These are phyloP conservation scores for Citrus reticulata DNA, from an alignment of 345 rosid species.

Conservation along the genomic window DNA sequence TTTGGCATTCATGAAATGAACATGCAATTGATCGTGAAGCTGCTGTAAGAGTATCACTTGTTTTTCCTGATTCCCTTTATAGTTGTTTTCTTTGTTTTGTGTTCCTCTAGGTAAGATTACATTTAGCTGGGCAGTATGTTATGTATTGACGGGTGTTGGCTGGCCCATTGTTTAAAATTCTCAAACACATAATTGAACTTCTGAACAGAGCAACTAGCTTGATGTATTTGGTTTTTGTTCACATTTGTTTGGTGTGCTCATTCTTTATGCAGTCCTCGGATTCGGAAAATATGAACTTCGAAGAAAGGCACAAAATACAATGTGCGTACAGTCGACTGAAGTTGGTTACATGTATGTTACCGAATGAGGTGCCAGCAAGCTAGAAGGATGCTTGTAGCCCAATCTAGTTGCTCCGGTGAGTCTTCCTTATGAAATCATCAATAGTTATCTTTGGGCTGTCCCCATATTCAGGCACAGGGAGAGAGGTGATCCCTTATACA, in stretches of 20 bases:
- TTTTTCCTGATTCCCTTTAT: not conserved
- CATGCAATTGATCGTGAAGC: not conserved
- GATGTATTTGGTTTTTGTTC: not conserved
- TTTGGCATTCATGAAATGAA: not conserved
- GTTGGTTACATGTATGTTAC: constrained; percentile 22
- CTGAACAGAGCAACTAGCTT: not conserved
- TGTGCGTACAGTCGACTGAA: constrained; percentile 38
- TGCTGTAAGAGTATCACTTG: not conserved
- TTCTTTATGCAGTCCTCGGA: constrained; percentile 37
- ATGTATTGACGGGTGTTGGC: not conserved
- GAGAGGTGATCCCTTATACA: not conserved
- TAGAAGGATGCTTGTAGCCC: not conserved
- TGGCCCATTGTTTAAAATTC: not conserved
- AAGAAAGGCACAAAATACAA: constrained; percentile 53
- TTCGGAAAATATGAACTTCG: constrained; percentile 39
- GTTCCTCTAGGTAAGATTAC: not conserved
- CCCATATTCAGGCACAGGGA: not conserved
- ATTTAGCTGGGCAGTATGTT: not conserved
- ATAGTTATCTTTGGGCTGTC: not conserved
- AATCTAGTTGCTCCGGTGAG: not conserved
- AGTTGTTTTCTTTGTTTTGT: not conserved
- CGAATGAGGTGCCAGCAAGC: not conserved
- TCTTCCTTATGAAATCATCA: not conserved
- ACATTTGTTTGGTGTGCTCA: constrained; percentile 9
- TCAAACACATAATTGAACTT: not conserved